phyloP scores from a whole-genome alignment of 805 yeast species.

The Ogataea pilisensis region DNA sequence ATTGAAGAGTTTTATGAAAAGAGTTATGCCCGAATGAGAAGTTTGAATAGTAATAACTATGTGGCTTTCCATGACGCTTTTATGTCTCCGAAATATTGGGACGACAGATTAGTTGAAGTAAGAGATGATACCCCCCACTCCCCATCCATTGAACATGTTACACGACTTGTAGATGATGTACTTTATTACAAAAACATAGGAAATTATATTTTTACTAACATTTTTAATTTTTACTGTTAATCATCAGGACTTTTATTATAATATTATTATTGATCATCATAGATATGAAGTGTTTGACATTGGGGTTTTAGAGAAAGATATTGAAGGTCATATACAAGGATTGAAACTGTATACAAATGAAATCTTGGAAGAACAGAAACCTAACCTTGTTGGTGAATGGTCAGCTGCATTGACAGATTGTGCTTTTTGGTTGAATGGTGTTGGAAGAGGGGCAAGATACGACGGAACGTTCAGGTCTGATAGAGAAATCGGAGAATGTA shows the following conservation, averaged over 20 bases:
- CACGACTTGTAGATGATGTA: no score
- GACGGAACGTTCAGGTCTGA: slow-evolving; percentile 44
- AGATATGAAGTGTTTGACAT: slow-evolving; percentile 82
- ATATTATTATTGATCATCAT: slow-evolving; percentile 82
- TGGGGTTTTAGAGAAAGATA: slow-evolving; percentile 49
- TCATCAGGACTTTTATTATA: slow-evolving; percentile 40
- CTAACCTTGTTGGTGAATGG: slow-evolving; percentile 67
- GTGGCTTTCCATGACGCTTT: slow-evolving; percentile 69
- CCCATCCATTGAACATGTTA: no score
- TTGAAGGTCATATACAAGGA: slow-evolving; percentile 57
- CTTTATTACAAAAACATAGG: no score
- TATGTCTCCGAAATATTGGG: slow-evolving; percentile 51
- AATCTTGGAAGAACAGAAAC: slow-evolving; percentile 37
- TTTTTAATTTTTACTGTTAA: slow-evolving; percentile 4
- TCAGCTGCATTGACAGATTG: slow-evolving; percentile 70
- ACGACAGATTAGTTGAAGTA: slow-evolving; percentile 34
- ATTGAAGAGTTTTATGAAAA: slow-evolving; percentile 37
- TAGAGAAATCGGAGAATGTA: slow-evolving; percentile 43
- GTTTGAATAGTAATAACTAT: slow-evolving; percentile 33
- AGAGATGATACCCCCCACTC: no score
- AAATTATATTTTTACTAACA: slow-evolving; percentile 5
- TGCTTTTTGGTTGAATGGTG: slow-evolving; percentile 66
- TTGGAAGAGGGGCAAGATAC: slow-evolving; percentile 61
- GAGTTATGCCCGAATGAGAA: slow-evolving; percentile 43
- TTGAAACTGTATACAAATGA: slow-evolving; percentile 49